phyloP scores from a whole-genome alignment of 306 rosid genomes.

The Leucaena leucocephala region DNA sequence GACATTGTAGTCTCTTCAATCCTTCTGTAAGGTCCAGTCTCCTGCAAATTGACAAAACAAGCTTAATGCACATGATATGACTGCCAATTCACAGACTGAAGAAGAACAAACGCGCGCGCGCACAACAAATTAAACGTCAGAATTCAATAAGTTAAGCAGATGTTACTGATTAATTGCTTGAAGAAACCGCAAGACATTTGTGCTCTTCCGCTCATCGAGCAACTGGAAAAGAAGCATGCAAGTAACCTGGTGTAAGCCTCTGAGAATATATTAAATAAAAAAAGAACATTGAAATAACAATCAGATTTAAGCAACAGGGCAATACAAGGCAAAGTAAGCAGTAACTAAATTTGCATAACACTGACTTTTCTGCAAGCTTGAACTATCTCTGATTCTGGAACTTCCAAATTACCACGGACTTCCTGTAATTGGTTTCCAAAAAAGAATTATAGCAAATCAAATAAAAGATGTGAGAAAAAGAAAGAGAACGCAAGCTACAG shows the following conservation, averaged over 20 bases:
- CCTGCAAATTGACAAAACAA: slow-evolving; percentile 54
- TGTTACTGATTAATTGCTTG: slow-evolving; percentile 72
- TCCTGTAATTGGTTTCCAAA: slow-evolving; percentile 55
- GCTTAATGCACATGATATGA: slow-evolving; percentile 19
- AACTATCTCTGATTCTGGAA: slow-evolving; percentile 92
- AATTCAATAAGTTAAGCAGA: slow-evolving; percentile 5
- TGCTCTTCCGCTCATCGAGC: slow-evolving; percentile 84
- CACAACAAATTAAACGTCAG: background rate
- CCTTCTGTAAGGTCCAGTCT: slow-evolving; percentile 87
- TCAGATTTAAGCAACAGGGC: slow-evolving; percentile 28
- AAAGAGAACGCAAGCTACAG: background rate
- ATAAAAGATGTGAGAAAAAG: background rate
- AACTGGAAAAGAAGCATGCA: slow-evolving; percentile 58
- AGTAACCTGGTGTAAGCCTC: slow-evolving; percentile 29
- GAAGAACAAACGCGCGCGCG: background rate
- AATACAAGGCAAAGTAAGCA: slow-evolving; percentile 23
- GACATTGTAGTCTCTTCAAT: slow-evolving; percentile 74
- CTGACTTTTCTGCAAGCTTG: slow-evolving; percentile 94
- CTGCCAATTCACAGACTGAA: background rate
- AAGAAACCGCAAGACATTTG: slow-evolving; percentile 79
- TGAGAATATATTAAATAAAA: background rate
- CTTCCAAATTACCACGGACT: slow-evolving; percentile 74
- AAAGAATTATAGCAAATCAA: background rate
- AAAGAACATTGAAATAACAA: slow-evolving; percentile 8
- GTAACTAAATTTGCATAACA: slow-evolving; percentile 40